A percentile compares a stretch with the other conserved stretches of the same genome.
Conservation (phyloP, 108 stramenopile genomes). For the Schizochytrium sp. region DNA sequence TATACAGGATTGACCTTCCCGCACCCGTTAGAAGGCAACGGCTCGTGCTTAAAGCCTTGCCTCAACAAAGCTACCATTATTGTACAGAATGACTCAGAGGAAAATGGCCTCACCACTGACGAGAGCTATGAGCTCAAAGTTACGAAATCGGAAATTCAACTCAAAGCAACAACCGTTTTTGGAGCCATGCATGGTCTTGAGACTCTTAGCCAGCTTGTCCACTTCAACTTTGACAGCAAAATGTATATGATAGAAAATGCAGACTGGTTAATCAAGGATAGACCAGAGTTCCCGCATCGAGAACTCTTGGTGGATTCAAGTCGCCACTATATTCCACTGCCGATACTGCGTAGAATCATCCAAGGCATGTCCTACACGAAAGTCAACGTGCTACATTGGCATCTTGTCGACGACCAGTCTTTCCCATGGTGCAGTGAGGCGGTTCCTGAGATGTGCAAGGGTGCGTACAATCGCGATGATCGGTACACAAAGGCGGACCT, state of each 20-base stretch:
- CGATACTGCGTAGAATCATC: slow-evolving; percentile 75
- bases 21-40: not conserved
- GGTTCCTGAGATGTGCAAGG: slow-evolving; percentile 54
- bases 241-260: slow-evolving; percentile 62
- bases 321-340: slow-evolving; percentile 81
- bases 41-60: not conserved
- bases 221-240: slow-evolving; percentile 60
- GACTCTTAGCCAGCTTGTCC: slow-evolving; percentile 79
- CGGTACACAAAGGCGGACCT: slow-evolving; percentile 59
- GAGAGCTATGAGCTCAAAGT: slow-evolving; percentile 84
- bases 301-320: slow-evolving; percentile 84
- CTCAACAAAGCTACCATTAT: not conserved
- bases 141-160: not conserved
- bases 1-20: not conserved
- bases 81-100: not conserved
- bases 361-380: slow-evolving; percentile 82
- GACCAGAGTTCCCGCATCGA: slow-evolving; percentile 79
- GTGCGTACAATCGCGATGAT: not conserved
- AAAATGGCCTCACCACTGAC: slow-evolving; percentile 73
- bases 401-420: slow-evolving; percentile 78
- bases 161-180: slow-evolving; percentile 67
- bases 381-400: slow-evolving; percentile 86
- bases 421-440: slow-evolving; percentile 70
- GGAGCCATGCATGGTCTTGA: slow-evolving; percentile 78
- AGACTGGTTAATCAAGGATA: slow-evolving; percentile 73